Evolutionary conservation across 495 filamentous ascomycete species (phyloP).

Genomic region (Neurospora sublineolata): DNA sequence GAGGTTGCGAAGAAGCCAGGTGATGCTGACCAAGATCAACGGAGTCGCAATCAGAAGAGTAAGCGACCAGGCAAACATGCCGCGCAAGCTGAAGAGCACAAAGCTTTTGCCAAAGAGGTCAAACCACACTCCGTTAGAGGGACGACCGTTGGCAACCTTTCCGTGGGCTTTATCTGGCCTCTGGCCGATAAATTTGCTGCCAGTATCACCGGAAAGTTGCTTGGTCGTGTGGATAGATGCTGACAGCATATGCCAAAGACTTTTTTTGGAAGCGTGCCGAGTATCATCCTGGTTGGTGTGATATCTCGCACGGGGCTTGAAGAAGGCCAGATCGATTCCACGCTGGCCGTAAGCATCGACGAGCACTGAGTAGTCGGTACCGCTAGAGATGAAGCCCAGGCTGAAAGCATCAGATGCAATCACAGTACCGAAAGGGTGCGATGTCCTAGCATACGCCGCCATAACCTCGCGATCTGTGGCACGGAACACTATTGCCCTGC

Average conservation of each 20-base stretch:
- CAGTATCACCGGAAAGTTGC: slow-evolving; percentile 57
- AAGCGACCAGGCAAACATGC: slow-evolving; percentile 78
- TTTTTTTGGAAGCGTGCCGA: slow-evolving; percentile 59
- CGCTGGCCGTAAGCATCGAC: slow-evolving; percentile 69
- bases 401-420: slow-evolving; percentile 75
- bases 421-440: slow-evolving; percentile 74
- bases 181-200: slow-evolving; percentile 50
- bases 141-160: slow-evolving; percentile 54
- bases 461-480: slow-evolving; percentile 83
- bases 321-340: slow-evolving; percentile 87
- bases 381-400: slow-evolving; percentile 60
- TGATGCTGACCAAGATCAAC: slow-evolving; percentile 54
- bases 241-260: slow-evolving; percentile 91
- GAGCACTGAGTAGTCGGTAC: slow-evolving; percentile 86
- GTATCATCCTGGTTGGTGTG: slow-evolving; percentile 87
- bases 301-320: slow-evolving; percentile 70
- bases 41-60: slow-evolving; percentile 69
- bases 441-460: slow-evolving; percentile 54
- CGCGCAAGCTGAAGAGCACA: slow-evolving; percentile 65
- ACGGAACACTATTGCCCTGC: slow-evolving; percentile 76
- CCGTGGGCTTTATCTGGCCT: slow-evolving; percentile 40
- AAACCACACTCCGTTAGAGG: slow-evolving; percentile 78
- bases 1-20: slow-evolving; percentile 52
- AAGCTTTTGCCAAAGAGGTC: slow-evolving; percentile 78
- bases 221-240: slow-evolving; percentile 61